Base-by-base conservation (phyloP, 768 basidiomycete genomes). In the Hygrocybe punicea region DNA sequence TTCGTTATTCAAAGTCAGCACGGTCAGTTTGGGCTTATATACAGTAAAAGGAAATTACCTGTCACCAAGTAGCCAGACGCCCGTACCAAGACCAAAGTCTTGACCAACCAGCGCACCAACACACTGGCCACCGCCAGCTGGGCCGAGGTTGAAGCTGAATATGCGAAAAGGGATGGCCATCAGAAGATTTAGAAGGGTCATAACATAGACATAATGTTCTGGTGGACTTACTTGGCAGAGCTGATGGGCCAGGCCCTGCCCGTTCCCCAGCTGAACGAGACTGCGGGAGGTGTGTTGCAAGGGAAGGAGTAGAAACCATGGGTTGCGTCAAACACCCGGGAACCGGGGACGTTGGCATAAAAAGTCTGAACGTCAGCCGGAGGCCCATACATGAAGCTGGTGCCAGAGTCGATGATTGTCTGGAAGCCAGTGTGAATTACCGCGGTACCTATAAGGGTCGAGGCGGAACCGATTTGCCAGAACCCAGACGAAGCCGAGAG, bases 21-120 rank as follows among this genome's bases (percentile, higher is more conserved):
- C 6, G 6, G 39, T 14, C 19, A n/a, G 11, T 19, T 16, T 42
- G 39, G 19, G 19, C 3, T 16, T 42, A 42, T 42, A n/a, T 14
- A 3, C n/a, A n/a, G n/a, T n/a, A n/a, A n/a, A n/a, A 42, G 6
- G 11, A 42, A 3, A 14, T 14, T 52, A 60, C 59, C 39, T 47
- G 50, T 60, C 59, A 17, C 59, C 59, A 13, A 60, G 44, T 6
- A 60, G 40, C 48, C 55, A 56, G 37, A 60, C 59, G 34, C 49
- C 21, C 29, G 33, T 45, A 25, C 42, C 58, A 35, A 56, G 24
- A 13, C 49, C 70, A 17, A 66, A 37, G 34, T 76, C 67, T 16
- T 79, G 78, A 10, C 78, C 69, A 4, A 76, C 75, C 62, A 87
- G 79, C 4, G 83, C 81, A n/a, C 83, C 80, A 1, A 76, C 65